These are phyloP conservation scores for Lasiosphaeria ovina DNA, from an alignment of 495 filamentous ascomycete species.

Conservation along the genomic window DNA sequence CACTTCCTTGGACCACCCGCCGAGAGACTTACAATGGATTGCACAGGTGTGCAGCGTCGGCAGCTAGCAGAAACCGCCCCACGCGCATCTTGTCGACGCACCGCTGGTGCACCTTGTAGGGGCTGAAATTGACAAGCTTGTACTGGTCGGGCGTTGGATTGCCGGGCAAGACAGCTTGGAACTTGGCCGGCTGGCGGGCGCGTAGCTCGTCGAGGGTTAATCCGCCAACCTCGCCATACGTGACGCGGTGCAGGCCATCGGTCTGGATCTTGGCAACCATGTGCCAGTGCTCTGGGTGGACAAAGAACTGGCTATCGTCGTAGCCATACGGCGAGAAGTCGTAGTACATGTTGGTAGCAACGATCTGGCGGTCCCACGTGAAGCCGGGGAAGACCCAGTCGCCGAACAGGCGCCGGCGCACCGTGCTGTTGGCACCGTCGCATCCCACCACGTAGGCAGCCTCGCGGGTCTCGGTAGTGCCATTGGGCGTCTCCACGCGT, in stretches of 20 bases:
- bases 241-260: constrained; percentile 57
- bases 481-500: constrained; percentile 36
- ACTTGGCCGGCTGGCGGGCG: constrained; percentile 46
- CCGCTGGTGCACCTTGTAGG: constrained; percentile 56
- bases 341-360: constrained; percentile 55
- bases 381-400: constrained; percentile 52
- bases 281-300: constrained; percentile 51
- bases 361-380: constrained; percentile 57
- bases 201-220: constrained; percentile 47
- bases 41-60: constrained; percentile 57
- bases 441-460: constrained; percentile 54
- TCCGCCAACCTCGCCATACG: constrained; percentile 50
- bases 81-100: constrained; percentile 50
- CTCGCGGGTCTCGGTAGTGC: constrained; percentile 14
- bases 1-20: constrained; percentile 6
- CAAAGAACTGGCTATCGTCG: constrained; percentile 52
- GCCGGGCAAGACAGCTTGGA: constrained; percentile 51
- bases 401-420: constrained; percentile 56
- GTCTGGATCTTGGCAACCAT: constrained; percentile 53
- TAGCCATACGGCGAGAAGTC: constrained; percentile 32
- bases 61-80: constrained; percentile 50
- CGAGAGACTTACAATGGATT: constrained; percentile 41
- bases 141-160: constrained; percentile 53
- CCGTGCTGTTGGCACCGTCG: constrained; percentile 57
- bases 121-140: constrained; percentile 45